Conservation (phyloP, 768 basidiomycete species). For the Phaeotremella skinneri region DNA sequence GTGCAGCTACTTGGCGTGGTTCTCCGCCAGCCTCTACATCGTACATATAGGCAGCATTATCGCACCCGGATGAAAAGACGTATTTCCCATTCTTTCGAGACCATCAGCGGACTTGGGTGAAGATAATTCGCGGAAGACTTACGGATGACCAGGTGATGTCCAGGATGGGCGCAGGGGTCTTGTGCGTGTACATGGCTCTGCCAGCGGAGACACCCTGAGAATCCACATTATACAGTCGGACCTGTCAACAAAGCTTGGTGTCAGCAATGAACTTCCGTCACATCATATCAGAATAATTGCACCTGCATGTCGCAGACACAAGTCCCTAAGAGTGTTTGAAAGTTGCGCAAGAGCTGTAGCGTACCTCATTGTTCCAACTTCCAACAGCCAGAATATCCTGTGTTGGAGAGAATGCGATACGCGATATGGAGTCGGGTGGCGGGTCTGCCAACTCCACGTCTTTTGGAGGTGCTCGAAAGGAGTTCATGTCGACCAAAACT, state of each 20-base stretch:
- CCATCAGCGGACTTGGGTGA: slow-evolving; percentile 11
- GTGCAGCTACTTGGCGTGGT: slow-evolving; percentile 76
- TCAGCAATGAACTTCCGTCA: slow-evolving; percentile 3
- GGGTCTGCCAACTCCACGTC: slow-evolving; percentile 40
- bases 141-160: slow-evolving; percentile 90
- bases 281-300: background rate
- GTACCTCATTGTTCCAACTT: slow-evolving; percentile 89
- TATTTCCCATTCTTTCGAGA: slow-evolving; percentile 74
- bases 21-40: slow-evolving; percentile 77
- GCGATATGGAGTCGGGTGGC: slow-evolving; percentile 72
- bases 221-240: slow-evolving; percentile 87
- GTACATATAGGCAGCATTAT: slow-evolving; percentile 92
- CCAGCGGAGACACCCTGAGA: slow-evolving; percentile 71
- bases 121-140: slow-evolving; percentile 36
- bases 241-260: slow-evolving; percentile 56
- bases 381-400: slow-evolving; percentile 89
- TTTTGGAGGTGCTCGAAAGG: slow-evolving; percentile 26
- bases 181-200: slow-evolving; percentile 86
- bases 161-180: slow-evolving; percentile 70
- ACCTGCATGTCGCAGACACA: background rate
- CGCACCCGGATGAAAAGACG: slow-evolving; percentile 86
- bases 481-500: slow-evolving; percentile 18
- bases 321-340: too few relatives aligned
- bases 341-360: slow-evolving; percentile 32
- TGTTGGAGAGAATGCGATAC: slow-evolving; percentile 75